Base-by-base conservation (phyloP, 2,329 filamentous ascomycete genomes). In the Coniochaeta sp. region DNA sequence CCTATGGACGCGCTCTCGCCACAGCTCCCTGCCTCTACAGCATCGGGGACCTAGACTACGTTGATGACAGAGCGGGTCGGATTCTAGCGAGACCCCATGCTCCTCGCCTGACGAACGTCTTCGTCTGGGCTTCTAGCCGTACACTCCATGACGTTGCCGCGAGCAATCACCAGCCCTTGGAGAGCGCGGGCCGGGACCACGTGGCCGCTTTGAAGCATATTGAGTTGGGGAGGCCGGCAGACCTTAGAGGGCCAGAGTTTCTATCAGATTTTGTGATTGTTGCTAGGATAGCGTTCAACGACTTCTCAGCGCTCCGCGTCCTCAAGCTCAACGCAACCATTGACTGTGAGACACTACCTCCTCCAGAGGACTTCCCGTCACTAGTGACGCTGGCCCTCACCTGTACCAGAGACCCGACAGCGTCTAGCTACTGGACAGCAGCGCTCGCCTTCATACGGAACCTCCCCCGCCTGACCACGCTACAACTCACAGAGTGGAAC, bases 21-120 rank as follows among this genome's bases (percentile, higher is more conserved):
- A 58, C 44, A 7, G 62, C 62, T 7, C 62, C 62, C 40, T 60
- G 26, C 33, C 47, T 63, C 5, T 62, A 58, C 43, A 58, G 54
- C 24, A 50, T 62, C 28, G 55, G 57, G 12, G 43, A 31, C 19
- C 12, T 26, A 22, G 33, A 58, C 31, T 8, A 40, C n/a, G 40
- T 40, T 11, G 28, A 54, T 6, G 36, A 60, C 36, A 26, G 6
- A 16, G 6, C 5, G 22, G 57, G 47, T n/a, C n/a, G 57, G n/a
- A 4, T 7, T 1, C n/a, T 61, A 17, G 34, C 44, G 47, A 43
- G 44, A 33, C 56, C n/a, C 34, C 19, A 43, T 14, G 44, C 57
- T 3, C 26, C 14, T 16, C 2, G 22, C 9, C 26, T 61, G 24
- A 58, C 40, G 36, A 33, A 31, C 14, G 12, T 54, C 14, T 40